Base-by-base conservation (phyloP, 805 yeast genomes). In the Metschnikowia chrysomelidarum region DNA sequence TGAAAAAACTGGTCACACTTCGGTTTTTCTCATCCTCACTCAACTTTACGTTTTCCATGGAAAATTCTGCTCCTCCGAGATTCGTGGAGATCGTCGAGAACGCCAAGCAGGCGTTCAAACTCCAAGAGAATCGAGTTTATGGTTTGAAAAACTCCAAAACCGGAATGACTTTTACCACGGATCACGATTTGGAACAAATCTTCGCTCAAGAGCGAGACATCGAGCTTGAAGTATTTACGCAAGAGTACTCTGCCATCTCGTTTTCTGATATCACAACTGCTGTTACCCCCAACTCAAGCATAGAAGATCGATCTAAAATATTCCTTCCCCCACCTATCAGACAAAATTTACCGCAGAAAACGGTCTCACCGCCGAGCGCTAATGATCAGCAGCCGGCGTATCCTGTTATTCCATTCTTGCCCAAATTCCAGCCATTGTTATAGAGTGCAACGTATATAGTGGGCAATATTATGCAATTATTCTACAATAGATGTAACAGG, bases 41-140 rank as follows among this genome's bases (percentile, higher is more conserved):
- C 34, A 74, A 79, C 28, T 82, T 89, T 51, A 72, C 76, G 3
- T 89, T 73, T 56, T 76, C 84, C 10, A 69, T 78, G 4, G 58
- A 69, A 30, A 75, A 78, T 44, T 76, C 82, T 28, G 82, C 95
- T 0, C 82, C 94, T 5, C 98, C 98, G 2, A 81, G 93, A 0
- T 62, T 80, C 24, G 51, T 71, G 19, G 98, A 89, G 58, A 60
- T 89, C n/a, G 49, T 87, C 9, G 85, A 83, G 38, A 88, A 87
- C 54, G 87, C 87, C 11, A 77, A 76, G 36, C 66, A 71, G 32
- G 84, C 89, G 16, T 89, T 89, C 57, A 72, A 75, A 20, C 60
- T 66, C 19, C 40, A 33, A 17, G 41, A 32, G 12, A 39, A 38
- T 24, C 49, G 43, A 22, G 47, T 43, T 12, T 44, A 64, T 27